These are phyloP conservation scores for Haplosporangium sp. DNA, from an alignment of 371 early-diverging fungal genomes.

Conservation along the genomic window DNA sequence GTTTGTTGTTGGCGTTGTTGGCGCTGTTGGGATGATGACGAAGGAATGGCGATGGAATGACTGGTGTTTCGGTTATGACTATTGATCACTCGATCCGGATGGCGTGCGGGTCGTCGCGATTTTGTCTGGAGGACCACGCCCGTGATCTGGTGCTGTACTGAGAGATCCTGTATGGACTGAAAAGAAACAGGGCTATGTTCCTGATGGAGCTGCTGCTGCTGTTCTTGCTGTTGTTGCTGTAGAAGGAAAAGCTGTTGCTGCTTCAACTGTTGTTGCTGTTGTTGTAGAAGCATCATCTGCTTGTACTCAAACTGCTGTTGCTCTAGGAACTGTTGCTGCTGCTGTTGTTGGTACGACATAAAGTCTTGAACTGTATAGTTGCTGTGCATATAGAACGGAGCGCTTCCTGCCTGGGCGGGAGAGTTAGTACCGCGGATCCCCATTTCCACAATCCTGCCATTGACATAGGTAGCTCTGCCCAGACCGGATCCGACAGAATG, in stretches of 20 bases:
- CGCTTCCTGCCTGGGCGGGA: background rate
- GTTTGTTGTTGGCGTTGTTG: background rate
- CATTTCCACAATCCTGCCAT: constrained; percentile 41
- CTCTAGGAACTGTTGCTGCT: constrained; percentile 31
- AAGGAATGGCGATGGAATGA: constrained; percentile 35
- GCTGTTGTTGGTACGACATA: constrained; percentile 53
- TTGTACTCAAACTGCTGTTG: constrained; percentile 30
- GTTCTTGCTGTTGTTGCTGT: constrained; percentile 23
- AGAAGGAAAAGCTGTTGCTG: constrained; percentile 12
- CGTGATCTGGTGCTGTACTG: constrained; percentile 18
- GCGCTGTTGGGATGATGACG: constrained; percentile 13
- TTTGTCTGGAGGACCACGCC: constrained; percentile 42
- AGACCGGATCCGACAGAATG: constrained; percentile 40
- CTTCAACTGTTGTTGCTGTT: constrained; percentile 28
- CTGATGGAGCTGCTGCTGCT: constrained; percentile 5
- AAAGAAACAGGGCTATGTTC: too few relatives aligned
- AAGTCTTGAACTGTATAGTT: constrained; percentile 48
- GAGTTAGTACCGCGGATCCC: constrained; percentile 23
- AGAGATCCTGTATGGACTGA: constrained; percentile 13
- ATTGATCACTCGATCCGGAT: constrained; percentile 26
- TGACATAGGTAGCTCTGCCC: constrained; percentile 45
- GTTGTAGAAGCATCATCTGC: constrained; percentile 32
- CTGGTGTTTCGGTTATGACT: constrained; percentile 8
- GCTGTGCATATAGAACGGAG: constrained; percentile 19
- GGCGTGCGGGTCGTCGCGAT: constrained; percentile 29